Conservation (phyloP, 2,329 filamentous ascomycete species). For the Rhynchosporium secalis region DNA sequence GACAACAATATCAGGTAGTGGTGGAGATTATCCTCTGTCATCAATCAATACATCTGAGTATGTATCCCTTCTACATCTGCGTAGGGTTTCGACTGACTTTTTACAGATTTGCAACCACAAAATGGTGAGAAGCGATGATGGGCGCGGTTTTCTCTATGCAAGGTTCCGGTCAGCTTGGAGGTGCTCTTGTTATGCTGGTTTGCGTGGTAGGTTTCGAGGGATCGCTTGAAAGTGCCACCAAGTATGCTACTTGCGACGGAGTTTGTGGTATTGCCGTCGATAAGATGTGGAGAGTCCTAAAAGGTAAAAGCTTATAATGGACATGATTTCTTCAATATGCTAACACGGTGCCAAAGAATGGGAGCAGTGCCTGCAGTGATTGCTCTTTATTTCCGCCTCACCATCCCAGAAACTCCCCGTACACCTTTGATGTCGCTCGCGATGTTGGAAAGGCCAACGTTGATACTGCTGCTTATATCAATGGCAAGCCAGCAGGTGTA, state of each 20-base stretch:
- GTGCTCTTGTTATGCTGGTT: conserved; percentile 74
- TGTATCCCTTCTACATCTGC: neutral
- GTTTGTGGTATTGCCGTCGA: conserved; percentile 69
- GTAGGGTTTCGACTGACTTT: neutral
- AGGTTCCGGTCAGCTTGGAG: conserved; percentile 75
- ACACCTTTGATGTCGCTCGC: conserved; percentile 78
- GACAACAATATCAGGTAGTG: conserved; percentile 60
- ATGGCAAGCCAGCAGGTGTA: conserved; percentile 58
- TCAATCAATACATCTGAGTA: conserved; percentile 79
- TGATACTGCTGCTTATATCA: conserved; percentile 72
- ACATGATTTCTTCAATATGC: neutral
- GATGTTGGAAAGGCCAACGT: conserved; percentile 73
- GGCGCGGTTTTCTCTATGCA: conserved; percentile 85
- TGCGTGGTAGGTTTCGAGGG: conserved; percentile 70
- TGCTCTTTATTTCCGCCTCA: conserved; percentile 82
- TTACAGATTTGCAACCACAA: conserved; percentile 70
- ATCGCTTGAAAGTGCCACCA: conserved; percentile 54
- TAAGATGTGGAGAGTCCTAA: conserved; percentile 86
- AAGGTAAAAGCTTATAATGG: conserved; percentile 39
- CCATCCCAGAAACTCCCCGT: conserved; percentile 83
- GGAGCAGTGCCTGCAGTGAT: conserved; percentile 78
- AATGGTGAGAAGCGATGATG: conserved; percentile 87
- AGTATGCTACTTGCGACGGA: conserved; percentile 58
- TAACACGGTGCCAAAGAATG: conserved; percentile 52
- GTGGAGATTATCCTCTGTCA: conserved; percentile 79